phyloP scores from a whole-genome alignment of 192 early-diverging fungal genomes.

The Linnemannia schmuckeri region DNA sequence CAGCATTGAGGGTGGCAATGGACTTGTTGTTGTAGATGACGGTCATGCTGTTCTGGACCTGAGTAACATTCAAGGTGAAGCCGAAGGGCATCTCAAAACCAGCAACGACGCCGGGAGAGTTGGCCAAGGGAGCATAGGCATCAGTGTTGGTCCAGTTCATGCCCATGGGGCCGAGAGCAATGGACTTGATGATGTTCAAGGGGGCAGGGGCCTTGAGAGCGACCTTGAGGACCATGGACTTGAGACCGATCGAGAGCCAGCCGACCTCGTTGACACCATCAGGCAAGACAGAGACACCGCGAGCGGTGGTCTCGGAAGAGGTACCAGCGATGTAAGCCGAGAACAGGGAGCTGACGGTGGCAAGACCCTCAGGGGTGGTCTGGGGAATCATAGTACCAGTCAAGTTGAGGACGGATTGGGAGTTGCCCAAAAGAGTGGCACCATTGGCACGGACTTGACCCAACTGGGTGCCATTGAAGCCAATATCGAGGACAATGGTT shows the following conservation, averaged over 20 bases:
- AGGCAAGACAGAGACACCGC: slow-evolving; percentile 65
- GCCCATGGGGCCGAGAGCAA: slow-evolving; percentile 66
- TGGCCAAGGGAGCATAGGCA: slow-evolving; percentile 64
- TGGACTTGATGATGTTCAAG: slow-evolving; percentile 65
- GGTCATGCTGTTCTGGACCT: slow-evolving; percentile 67
- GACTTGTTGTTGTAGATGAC: slow-evolving; percentile 52
- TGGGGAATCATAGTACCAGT: slow-evolving; percentile 68
- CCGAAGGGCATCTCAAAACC: slow-evolving; percentile 72
- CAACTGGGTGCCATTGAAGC: slow-evolving; percentile 56
- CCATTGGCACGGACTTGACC: slow-evolving; percentile 62
- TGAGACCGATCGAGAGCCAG: slow-evolving; percentile 67
- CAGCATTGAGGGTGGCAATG: slow-evolving; percentile 44
- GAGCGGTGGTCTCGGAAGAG: slow-evolving; percentile 61
- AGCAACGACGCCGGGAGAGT: slow-evolving; percentile 61
- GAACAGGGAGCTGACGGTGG: slow-evolving; percentile 64
- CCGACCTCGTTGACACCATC: slow-evolving; percentile 60
- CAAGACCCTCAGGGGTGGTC: slow-evolving; percentile 57
- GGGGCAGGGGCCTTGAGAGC: slow-evolving; percentile 54
- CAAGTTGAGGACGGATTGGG: slow-evolving; percentile 62
- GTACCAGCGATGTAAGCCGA: slow-evolving; percentile 66
- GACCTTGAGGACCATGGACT: slow-evolving; percentile 66
- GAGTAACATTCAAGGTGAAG: slow-evolving; percentile 69
- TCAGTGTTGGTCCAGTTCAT: slow-evolving; percentile 61
- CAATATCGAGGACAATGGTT: slow-evolving; percentile 66
- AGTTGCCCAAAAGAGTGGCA: slow-evolving; percentile 54